These are phyloP conservation scores for Juglanconis juglandina DNA, from an alignment of 2,329 filamentous ascomycete species.

Conservation along the genomic window DNA sequence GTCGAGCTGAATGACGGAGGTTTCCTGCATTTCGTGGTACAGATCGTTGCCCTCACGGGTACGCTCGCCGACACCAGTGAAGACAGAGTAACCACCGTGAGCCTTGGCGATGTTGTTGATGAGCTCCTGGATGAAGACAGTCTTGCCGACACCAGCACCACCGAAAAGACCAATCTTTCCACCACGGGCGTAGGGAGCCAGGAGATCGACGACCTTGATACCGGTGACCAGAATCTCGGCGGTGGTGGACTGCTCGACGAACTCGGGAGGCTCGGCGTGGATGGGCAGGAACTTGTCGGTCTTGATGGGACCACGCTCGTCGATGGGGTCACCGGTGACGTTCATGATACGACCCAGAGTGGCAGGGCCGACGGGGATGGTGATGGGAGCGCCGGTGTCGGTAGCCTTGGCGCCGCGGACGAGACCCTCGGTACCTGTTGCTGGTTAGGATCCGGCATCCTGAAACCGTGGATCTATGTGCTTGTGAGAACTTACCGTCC, in stretches of 20 bases:
- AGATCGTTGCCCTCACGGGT: slow-evolving; percentile 99
- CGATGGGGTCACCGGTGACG: slow-evolving; percentile 99
- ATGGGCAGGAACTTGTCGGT: slow-evolving; percentile 82
- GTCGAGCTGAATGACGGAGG: slow-evolving; percentile 97
- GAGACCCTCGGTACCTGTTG: slow-evolving; percentile 94
- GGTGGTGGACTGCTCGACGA: slow-evolving; percentile 91
- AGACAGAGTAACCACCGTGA: slow-evolving; percentile 99
- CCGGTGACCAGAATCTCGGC: slow-evolving; percentile 97
- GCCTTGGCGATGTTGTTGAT: slow-evolving; percentile 99
- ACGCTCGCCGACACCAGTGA: slow-evolving; percentile 99
- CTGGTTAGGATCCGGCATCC: slow-evolving; percentile 14
- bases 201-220: slow-evolving; percentile 99
- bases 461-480: slow-evolving; percentile 9
- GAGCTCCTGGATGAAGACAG: slow-evolving; percentile 99
- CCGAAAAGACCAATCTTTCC: slow-evolving; percentile 99
- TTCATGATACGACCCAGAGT: slow-evolving; percentile 99
- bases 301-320: slow-evolving; percentile 99
- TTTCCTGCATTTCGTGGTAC: slow-evolving; percentile 99
- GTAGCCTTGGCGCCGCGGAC: slow-evolving; percentile 80
- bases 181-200: slow-evolving; percentile 99
- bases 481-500: slow-evolving; percentile 72
- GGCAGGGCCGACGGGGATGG: slow-evolving; percentile 87
- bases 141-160: slow-evolving; percentile 99
- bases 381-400: slow-evolving; percentile 94
- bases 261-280: slow-evolving; percentile 88